phyloP scores from a whole-genome alignment of 2,329 filamentous ascomycete species.

The Akanthomyces muscarius region DNA sequence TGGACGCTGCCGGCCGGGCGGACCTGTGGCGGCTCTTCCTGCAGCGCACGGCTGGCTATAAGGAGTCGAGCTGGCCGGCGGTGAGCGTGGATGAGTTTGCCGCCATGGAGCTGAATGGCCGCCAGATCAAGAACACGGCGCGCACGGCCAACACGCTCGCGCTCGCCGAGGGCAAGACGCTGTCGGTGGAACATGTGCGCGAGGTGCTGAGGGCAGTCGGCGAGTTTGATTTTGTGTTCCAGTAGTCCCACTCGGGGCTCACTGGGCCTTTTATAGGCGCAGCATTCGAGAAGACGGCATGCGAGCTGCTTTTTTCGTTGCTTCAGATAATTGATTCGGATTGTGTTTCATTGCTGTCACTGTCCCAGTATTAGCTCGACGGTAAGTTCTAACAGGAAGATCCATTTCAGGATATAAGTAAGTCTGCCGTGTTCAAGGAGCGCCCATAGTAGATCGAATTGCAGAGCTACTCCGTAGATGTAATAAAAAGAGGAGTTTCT shows the following conservation, averaged over 20 bases:
- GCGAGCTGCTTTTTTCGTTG: no score
- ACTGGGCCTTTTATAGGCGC: no score
- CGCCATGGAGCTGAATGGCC: conserved; percentile 35
- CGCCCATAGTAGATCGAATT: no score
- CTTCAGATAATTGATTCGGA: no score
- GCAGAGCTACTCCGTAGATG: no score
- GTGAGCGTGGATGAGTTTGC: conserved; percentile 29
- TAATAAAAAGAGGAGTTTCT: no score
- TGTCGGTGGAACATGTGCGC: background rate
- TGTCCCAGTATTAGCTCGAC: no score
- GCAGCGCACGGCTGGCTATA: conserved; percentile 14
- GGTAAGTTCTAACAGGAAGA: no score
- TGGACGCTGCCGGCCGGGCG: conserved; percentile 22
- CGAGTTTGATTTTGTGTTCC: background rate
- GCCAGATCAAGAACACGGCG: conserved; percentile 39
- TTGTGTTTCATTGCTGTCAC: no score
- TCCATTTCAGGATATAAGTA: no score
- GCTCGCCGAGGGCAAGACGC: background rate
- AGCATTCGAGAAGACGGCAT: no score
- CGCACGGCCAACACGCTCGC: conserved; percentile 28
- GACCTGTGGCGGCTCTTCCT: conserved; percentile 32
- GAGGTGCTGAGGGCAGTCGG: background rate
- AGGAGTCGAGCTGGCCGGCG: conserved; percentile 22
- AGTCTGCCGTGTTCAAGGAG: no score
- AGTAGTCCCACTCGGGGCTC: background rate